phyloP scores from a whole-genome alignment of 2,329 filamentous ascomycete species.

The Penicillium hordei region DNA sequence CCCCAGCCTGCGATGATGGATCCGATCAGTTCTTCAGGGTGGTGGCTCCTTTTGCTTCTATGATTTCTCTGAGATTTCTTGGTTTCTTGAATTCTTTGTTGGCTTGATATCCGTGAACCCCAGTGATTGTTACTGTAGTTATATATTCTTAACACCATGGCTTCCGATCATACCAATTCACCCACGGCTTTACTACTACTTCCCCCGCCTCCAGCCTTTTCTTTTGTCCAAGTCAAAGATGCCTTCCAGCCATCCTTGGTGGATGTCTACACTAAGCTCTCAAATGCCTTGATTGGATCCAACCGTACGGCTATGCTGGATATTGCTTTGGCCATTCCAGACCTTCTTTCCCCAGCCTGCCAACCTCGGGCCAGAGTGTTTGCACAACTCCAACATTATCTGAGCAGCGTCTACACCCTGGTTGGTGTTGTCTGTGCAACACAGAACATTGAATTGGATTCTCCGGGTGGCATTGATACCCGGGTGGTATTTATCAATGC shows the following conservation, averaged over 20 bases:
- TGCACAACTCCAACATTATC: slow-evolving; percentile 66
- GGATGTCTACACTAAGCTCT: slow-evolving; percentile 54
- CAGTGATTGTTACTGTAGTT: background rate
- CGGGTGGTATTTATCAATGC: slow-evolving; percentile 71
- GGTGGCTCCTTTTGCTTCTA: background rate
- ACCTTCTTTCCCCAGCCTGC: slow-evolving; percentile 55
- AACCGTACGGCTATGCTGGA: slow-evolving; percentile 49
- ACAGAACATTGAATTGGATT: slow-evolving; percentile 61
- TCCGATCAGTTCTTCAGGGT: slow-evolving; percentile 1
- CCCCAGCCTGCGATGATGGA: slow-evolving; percentile 4
- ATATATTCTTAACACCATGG: slow-evolving; percentile 23
- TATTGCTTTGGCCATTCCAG: slow-evolving; percentile 63
- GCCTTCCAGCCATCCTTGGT: slow-evolving; percentile 62
- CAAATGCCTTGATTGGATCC: slow-evolving; percentile 33
- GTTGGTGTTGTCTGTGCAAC: slow-evolving; percentile 70
- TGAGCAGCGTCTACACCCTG: slow-evolving; percentile 77
- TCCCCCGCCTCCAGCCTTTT: slow-evolving; percentile 59
- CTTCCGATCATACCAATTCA: slow-evolving; percentile 19
- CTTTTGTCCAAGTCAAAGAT: slow-evolving; percentile 53
- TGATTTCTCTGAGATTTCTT: background rate
- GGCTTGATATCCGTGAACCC: background rate
- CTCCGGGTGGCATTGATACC: slow-evolving; percentile 70
- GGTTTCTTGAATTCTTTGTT: background rate
- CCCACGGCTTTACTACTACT: slow-evolving; percentile 58
- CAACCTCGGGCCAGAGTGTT: slow-evolving; percentile 61